phyloP scores from a whole-genome alignment of 1,139 yeast genomes.

The Spathaspora sp. region DNA sequence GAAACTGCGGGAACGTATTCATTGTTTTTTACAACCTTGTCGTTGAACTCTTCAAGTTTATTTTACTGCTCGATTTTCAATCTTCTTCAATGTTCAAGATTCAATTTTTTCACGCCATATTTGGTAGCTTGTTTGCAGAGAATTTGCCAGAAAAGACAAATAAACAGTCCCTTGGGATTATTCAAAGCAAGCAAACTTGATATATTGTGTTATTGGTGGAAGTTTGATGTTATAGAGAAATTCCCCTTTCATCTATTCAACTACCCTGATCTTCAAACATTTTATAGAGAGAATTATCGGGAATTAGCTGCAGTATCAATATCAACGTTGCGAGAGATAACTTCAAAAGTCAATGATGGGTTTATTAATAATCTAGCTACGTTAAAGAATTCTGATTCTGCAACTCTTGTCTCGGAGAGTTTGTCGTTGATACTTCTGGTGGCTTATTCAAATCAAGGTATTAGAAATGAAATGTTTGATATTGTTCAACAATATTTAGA shows the following conservation, averaged over 20 bases:
- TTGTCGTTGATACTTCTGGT: constrained; percentile 42
- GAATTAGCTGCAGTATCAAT: constrained; percentile 37
- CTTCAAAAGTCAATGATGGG: neutral
- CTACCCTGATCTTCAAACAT: constrained; percentile 24
- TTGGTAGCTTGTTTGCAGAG: constrained; percentile 23
- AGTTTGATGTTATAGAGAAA: constrained; percentile 23
- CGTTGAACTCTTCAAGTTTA: constrained; percentile 27
- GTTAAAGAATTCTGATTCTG: constrained; percentile 13
- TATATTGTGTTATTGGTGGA: constrained; percentile 43
- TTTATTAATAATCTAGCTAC: constrained; percentile 20
- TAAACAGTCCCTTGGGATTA: constrained; percentile 19
- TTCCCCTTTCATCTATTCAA: constrained; percentile 45
- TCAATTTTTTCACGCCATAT: constrained; percentile 31
- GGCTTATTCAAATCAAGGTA: constrained; percentile 45
- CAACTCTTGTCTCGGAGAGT: constrained; percentile 28
- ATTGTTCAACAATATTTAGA: constrained; percentile 15
- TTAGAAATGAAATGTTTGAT: constrained; percentile 35
- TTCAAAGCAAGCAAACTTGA: constrained; percentile 31
- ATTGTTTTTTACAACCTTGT: constrained; percentile 31
- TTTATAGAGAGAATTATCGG: constrained; percentile 27
- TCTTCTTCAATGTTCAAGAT: constrained; percentile 39
- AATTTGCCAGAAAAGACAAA: constrained; percentile 18
- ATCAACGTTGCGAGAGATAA: constrained; percentile 15
- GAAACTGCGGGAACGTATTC: constrained; percentile 44
- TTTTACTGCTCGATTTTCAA: constrained; percentile 37